Conservation (phyloP, 176 grass and related monocot species). For the Lolium multiflorum region DNA sequence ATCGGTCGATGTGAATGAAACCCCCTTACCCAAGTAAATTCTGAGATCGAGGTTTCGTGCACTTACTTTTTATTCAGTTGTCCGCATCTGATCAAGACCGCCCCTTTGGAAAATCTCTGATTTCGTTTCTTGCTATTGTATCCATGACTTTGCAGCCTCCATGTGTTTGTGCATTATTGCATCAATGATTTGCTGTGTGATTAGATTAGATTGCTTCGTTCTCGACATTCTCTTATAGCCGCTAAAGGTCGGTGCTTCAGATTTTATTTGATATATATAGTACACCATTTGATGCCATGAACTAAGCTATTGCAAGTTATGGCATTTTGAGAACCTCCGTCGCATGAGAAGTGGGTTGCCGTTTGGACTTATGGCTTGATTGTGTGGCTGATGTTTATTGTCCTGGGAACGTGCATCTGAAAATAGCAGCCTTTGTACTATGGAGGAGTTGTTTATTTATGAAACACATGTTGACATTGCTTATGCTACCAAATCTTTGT, state of each 20-base stretch:
- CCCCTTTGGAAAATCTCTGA: not conserved
- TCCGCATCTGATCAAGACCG: not conserved
- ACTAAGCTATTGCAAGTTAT: conserved; percentile 26
- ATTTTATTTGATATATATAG: conserved; percentile 21
- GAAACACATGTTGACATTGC: conserved; percentile 28
- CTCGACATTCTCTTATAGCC: conserved; percentile 36
- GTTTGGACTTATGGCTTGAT: conserved; percentile 8
- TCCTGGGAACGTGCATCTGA: not conserved
- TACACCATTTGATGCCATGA: conserved; percentile 40
- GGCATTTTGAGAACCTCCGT: conserved; percentile 33
- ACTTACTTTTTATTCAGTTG: not conserved
- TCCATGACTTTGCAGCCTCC: not conserved
- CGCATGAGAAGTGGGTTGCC: conserved; percentile 11
- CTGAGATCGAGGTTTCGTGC: no score
- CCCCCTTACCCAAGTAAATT: no score
- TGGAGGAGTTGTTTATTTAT: not conserved
- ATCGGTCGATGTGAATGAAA: not conserved
- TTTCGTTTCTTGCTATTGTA: not conserved
- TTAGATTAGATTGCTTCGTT: conserved; percentile 29
- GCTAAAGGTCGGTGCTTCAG: conserved; percentile 1
- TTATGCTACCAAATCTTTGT: no score
- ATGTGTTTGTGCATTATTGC: conserved; percentile 42
- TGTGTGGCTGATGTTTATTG: not conserved
- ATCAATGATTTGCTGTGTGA: conserved; percentile 3
- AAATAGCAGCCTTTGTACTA: no score